Base-by-base conservation (phyloP, 140 eudicot genomes). In the Flaveria floridana region DNA sequence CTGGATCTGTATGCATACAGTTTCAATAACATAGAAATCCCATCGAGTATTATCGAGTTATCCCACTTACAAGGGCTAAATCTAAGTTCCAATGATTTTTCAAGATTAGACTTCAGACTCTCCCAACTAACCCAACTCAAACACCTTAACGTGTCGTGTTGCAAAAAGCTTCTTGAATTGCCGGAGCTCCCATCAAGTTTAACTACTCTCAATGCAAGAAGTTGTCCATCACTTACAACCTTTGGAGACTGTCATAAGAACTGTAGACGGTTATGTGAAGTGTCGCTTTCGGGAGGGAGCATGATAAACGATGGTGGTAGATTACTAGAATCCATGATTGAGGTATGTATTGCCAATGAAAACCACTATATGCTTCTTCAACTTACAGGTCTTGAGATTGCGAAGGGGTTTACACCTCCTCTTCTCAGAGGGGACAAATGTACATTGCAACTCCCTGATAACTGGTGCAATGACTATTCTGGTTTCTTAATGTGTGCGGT, bases 41-140 rank as follows among this genome's bases (percentile, higher is more conserved):
- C 64, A 0, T 16, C 48, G 10, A 7, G 15, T 26, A 69, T 50
- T 50, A 13, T 11, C 14, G 63, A 23, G 63, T 13, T 25, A 7
- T 48, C 74, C 12, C 15, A 48, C 46, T 70, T 70, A 50, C 62
- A 70, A 70, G 74, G 50, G 63, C 47, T 70, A 2, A 6, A 15
- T 50, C 42, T 70, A 47, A 15, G 15, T 0, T 0, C 0, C 3
- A 70, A 26, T 50, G 8, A 48, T 14, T 70, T 50, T 51, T 69
- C 74, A 21, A 23, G 13, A 69, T 13, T 48, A 14, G 44, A 21
- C 48, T 50, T 70, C 63, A 50, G 62, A 16, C 42, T 48, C 25
- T 25, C 46, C n/a, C 74, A 50, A 48, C 46, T 70, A 25, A 50
- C 74, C 26, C 74, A 12, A 9, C 74, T 70, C 44, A 70, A 70